These are phyloP conservation scores for Debaryomyces nepalensis DNA, from an alignment of 1,139 yeast species.

Conservation along the genomic window DNA sequence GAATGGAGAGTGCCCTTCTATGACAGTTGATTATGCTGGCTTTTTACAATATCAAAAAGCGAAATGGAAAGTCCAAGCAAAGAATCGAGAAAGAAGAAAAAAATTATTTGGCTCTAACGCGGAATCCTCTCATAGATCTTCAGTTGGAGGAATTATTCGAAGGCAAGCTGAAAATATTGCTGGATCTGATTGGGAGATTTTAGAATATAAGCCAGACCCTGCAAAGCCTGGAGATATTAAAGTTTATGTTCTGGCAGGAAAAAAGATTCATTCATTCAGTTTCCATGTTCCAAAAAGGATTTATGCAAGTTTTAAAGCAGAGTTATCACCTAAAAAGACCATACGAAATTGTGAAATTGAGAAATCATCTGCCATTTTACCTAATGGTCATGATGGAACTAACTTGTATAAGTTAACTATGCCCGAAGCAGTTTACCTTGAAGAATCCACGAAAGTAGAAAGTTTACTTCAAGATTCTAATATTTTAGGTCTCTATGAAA, in stretches of 20 bases:
- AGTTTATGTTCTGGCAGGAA: slow-evolving; percentile 71
- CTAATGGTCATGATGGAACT: slow-evolving; percentile 67
- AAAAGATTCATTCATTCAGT: slow-evolving; percentile 72
- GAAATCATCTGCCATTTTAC: slow-evolving; percentile 62
- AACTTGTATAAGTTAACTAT: slow-evolving; percentile 65
- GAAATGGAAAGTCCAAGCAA: slow-evolving; percentile 80
- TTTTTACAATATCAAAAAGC: slow-evolving; percentile 82
- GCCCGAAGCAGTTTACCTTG: slow-evolving; percentile 65
- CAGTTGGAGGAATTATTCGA: slow-evolving; percentile 71
- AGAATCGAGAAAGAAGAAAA: slow-evolving; percentile 70
- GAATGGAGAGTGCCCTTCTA: slow-evolving; percentile 67
- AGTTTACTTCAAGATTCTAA: slow-evolving; percentile 67
- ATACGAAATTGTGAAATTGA: slow-evolving; percentile 63
- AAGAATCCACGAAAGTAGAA: slow-evolving; percentile 61
- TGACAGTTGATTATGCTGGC: slow-evolving; percentile 72
- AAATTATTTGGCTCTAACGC: slow-evolving; percentile 75
- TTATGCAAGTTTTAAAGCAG: slow-evolving; percentile 67
- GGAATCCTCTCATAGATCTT: slow-evolving; percentile 49
- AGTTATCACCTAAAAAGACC: slow-evolving; percentile 45
- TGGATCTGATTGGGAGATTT: slow-evolving; percentile 80
- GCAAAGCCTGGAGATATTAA: slow-evolving; percentile 73
- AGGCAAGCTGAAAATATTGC: slow-evolving; percentile 81
- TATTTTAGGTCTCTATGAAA: slow-evolving; percentile 77
- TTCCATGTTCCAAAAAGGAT: slow-evolving; percentile 77
- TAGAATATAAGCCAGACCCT: slow-evolving; percentile 68